These are phyloP conservation scores for Fusarium armeniacum DNA, from an alignment of 2,329 filamentous ascomycete species.

Conservation along the genomic window DNA sequence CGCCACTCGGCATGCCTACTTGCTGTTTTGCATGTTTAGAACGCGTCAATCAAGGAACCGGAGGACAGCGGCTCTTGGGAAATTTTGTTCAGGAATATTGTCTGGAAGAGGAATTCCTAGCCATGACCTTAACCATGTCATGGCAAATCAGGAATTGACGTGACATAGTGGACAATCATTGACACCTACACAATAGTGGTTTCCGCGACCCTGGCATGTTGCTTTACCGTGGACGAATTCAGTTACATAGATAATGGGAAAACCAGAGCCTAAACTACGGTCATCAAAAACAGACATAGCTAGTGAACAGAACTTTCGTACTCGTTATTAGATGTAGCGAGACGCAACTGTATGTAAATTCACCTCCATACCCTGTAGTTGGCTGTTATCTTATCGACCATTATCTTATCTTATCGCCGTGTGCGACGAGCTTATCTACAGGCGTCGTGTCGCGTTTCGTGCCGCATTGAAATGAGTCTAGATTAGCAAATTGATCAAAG, in stretches of 20 bases:
- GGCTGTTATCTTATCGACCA: not conserved
- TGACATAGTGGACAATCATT: rapidly evolving
- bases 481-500: not conserved
- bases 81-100: not conserved
- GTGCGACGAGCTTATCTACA: not conserved
- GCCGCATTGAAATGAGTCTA: not conserved
- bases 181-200: not conserved
- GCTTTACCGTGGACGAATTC: too few species aligned
- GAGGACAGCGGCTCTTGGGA: not conserved
- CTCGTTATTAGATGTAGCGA: too few species aligned
- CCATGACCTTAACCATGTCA: not conserved
- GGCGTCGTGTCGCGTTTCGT: not conserved
- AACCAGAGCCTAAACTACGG: rapidly evolving
- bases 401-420: not conserved
- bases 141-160: rapidly evolving
- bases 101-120: not conserved
- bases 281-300: not conserved
- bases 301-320: not conserved
- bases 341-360: not conserved
- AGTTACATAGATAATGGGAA: not conserved
- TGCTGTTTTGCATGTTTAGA: not conserved
- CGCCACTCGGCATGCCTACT: not conserved
- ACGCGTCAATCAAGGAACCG: not conserved
- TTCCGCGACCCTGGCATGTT: too few species aligned
- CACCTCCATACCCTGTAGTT: not conserved